Evolutionary conservation across 75 land plant species (phyloP).

Genomic region (Pinus tabuliformis): DNA sequence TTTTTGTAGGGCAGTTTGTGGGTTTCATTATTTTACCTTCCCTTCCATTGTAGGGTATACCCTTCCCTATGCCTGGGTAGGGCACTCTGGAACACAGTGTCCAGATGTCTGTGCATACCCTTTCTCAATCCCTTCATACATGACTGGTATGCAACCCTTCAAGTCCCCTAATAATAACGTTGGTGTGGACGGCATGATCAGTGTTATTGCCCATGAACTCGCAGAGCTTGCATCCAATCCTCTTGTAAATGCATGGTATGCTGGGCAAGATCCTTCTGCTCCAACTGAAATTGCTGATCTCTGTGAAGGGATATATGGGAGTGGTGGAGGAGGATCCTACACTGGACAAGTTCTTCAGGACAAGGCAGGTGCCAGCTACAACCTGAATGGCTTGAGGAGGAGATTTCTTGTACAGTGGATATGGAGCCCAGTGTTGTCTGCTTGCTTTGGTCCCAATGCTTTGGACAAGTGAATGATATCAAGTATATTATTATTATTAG

Average conservation of each 20-base stretch:
- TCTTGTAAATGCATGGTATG: slow-evolving; percentile 66
- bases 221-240: slow-evolving; percentile 67
- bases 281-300: slow-evolving; percentile 72
- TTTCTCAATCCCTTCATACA: slow-evolving; percentile 54
- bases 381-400: slow-evolving; percentile 40
- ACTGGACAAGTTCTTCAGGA: slow-evolving; percentile 43
- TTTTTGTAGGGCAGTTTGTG: slow-evolving; percentile 66
- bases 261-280: slow-evolving; percentile 45
- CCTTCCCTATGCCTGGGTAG: slow-evolving; percentile 71
- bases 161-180: slow-evolving; percentile 58
- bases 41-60: slow-evolving; percentile 79
- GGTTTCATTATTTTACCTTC: slow-evolving; percentile 76
- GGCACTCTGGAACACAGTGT: slow-evolving; percentile 57
- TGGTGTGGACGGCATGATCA: slow-evolving; percentile 73
- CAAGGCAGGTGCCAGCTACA: slow-evolving; percentile 37
- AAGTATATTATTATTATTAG: no score
- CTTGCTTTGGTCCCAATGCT: slow-evolving; percentile 19
- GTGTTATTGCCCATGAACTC: slow-evolving; percentile 66
- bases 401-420: slow-evolving; percentile 27
- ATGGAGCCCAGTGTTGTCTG: slow-evolving; percentile 11
- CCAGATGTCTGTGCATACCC: slow-evolving; percentile 69
- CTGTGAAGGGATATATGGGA: slow-evolving; percentile 70
- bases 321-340: slow-evolving; percentile 69
- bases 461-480: neutral
- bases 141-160: slow-evolving; percentile 38